Conservation (phyloP, 2,329 filamentous ascomycete species). For the Gremmenia infestans region DNA sequence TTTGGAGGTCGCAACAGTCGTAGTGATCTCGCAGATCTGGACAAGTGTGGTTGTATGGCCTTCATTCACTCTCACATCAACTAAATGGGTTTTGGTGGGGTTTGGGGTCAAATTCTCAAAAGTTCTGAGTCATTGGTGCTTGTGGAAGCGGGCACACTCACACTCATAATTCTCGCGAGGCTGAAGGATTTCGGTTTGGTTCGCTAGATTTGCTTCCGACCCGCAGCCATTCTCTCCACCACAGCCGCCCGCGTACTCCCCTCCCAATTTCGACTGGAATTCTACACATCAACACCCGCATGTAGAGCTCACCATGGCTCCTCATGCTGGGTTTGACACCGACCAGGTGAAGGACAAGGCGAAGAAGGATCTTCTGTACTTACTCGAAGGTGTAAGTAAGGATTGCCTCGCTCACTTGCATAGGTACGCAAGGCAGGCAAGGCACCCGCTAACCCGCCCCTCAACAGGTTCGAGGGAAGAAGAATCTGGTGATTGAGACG, state of each 20-base stretch:
- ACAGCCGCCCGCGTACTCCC: background rate
- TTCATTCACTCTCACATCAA: conserved; percentile 25
- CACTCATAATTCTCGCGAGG: conserved; percentile 9
- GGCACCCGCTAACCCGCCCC: conserved; percentile 30
- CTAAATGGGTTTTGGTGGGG: conserved; percentile 11
- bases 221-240: background rate
- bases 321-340: conserved; percentile 65
- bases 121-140: conserved; percentile 29
- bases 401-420: conserved; percentile 15
- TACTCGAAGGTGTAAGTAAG: conserved; percentile 88
- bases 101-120: conserved; percentile 8
- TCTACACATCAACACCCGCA: conserved; percentile 28
- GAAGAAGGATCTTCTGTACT: conserved; percentile 80
- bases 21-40: conserved; percentile 30
- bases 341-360: conserved; percentile 76
- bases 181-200: conserved; percentile 17
- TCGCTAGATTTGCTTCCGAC: background rate
- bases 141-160: conserved; percentile 6
- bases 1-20: conserved; percentile 13
- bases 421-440: conserved; percentile 1
- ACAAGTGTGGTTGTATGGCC: conserved; percentile 19
- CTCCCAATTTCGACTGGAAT: background rate
- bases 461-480: conserved; percentile 88
- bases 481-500: conserved; percentile 92
- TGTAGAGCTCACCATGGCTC: conserved; percentile 61